These are phyloP conservation scores for Pseudogymnoascus sp. DNA, from an alignment of 2,329 filamentous ascomycete genomes.

Conservation along the genomic window DNA sequence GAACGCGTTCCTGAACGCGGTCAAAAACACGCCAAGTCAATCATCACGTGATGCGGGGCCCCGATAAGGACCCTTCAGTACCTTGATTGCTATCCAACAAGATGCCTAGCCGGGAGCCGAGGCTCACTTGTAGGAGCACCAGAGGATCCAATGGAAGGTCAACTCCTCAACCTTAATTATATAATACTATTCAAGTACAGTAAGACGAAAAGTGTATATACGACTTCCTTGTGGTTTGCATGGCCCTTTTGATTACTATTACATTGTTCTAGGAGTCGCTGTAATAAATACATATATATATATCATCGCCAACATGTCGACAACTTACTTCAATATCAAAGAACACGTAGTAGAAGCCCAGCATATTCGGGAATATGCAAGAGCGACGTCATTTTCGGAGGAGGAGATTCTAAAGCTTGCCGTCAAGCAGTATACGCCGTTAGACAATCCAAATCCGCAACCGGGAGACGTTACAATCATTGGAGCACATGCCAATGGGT, in stretches of 20 bases:
- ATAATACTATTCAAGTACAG: neutral
- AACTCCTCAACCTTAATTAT: neutral
- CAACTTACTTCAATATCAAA: conserved; percentile 51
- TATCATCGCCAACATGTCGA: conserved; percentile 15
- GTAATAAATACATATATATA: neutral
- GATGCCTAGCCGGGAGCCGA: neutral
- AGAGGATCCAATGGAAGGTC: neutral
- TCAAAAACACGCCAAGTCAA: neutral
- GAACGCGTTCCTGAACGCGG: conserved; percentile 4
- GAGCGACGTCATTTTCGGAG: conserved; percentile 62
- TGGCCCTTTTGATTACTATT: neutral
- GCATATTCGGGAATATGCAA: conserved; percentile 75
- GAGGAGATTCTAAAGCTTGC: conserved; percentile 66
- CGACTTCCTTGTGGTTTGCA: neutral
- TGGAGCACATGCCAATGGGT: conserved; percentile 82
- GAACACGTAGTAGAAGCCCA: conserved; percentile 68
- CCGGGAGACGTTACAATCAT: conserved; percentile 79
- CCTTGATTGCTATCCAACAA: neutral
- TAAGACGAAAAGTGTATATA: neutral
- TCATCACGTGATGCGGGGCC: neutral
- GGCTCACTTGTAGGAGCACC: neutral
- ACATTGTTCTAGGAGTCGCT: neutral
- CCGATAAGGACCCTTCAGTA: neutral
- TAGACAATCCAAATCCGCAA: conserved; percentile 57
- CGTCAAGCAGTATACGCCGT: conserved; percentile 82